Percentiles rank a stretch among this genome's conserved stretches.
Conservation (phyloP, 108 stramenopile species). For the Hondaea fermentalgiana region DNA sequence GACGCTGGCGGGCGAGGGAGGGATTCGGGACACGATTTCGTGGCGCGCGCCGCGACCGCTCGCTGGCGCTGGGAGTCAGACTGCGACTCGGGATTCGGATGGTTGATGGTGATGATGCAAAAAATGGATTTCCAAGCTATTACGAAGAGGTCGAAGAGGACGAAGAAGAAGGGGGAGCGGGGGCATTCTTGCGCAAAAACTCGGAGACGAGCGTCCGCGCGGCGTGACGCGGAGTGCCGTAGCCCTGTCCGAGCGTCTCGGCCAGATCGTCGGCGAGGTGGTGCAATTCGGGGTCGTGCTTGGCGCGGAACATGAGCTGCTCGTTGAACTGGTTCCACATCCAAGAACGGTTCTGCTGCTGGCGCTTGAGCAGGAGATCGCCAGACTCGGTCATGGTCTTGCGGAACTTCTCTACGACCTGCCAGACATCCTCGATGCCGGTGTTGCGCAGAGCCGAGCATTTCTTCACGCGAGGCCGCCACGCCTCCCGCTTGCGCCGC, state of each 20-base stretch:
- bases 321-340: conserved; percentile 19
- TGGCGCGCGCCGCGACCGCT: too few species aligned
- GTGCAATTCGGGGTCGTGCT: neutral
- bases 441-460: conserved; percentile 26
- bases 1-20: too few species aligned
- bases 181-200: neutral
- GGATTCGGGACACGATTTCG: too few species aligned
- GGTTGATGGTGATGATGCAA: too few species aligned
- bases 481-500: conserved; percentile 23
- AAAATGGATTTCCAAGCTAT: too few species aligned
- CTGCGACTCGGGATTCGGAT: too few species aligned
- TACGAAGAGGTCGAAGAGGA: too few species aligned
- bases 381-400: neutral
- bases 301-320: neutral
- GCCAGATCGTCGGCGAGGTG: neutral
- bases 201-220: neutral
- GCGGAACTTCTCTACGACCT: conserved; percentile 17
- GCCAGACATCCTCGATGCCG: conserved; percentile 31
- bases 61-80: too few species aligned
- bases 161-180: neutral
- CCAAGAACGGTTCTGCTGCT: neutral
- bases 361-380: neutral
- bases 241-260: neutral
- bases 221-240: conserved; percentile 2
- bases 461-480: conserved; percentile 31